Evolutionary conservation across 2,329 filamentous ascomycete genomes (phyloP), one percentile per base, ranked within the genome.

Genomic region (Alternaria gaisen): DNA sequence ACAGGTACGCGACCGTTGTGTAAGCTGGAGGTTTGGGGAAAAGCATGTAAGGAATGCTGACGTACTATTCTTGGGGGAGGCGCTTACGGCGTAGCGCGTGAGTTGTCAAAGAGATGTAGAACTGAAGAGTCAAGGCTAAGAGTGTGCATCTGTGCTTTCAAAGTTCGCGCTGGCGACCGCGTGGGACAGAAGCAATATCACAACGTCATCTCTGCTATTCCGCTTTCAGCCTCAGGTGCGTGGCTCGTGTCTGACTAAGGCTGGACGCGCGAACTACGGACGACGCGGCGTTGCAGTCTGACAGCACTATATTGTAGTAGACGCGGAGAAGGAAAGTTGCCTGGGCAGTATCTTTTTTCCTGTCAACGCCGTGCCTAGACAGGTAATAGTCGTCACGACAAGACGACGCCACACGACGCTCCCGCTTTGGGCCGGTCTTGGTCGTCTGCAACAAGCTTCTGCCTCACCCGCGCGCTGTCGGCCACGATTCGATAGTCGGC

Each of bases 401-500:
- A 12, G 10, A 32, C 30, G 10, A 32, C 30, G 24, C 24, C 24
- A 26, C 6, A 26, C 30, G 3, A 32, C 30, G 5, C 30, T 12
- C 11, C 30, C 30, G 10, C 11, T 12, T 32, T 12, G 9, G 30
- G 30, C 30, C 3, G 10, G 10, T 4, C 30, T 12, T 32, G 30
- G 10, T 4, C 3, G 30, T 32, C 30, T 32, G 30, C 30, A 32
- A 32, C 30, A 32, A 32, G 30, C 30, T 32, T 32, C 66, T 70
- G 65, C 68, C 66, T 66, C 65, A 50, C 56, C 60, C 60, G 60
- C 43, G 46, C 32, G 32, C 61, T 34, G 53, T 28, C 38, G 44
- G 52, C 44, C 57, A 60, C 69, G 52, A 72, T 69, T 69, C 68
- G 64, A 58, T 60, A 52, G 63, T 58, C 65, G 63, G 57, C 56